A percentile compares a stretch with the other conserved stretches of the same genome.
These are phyloP conservation scores for Perkinsus chesapeaki DNA, from an alignment of 169 alveolate species.

Conservation along the genomic window DNA sequence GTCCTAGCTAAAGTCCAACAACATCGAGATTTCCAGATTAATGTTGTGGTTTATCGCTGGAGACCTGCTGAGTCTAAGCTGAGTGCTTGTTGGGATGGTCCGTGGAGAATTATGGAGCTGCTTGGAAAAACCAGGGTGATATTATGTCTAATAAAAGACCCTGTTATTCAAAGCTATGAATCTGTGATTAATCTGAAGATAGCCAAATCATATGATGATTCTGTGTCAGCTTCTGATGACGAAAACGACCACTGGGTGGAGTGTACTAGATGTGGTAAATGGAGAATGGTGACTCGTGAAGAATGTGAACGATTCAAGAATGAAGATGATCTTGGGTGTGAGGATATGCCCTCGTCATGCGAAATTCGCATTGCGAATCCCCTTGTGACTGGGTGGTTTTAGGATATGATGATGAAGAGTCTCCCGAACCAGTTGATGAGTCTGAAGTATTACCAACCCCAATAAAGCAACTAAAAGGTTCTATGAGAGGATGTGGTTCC, in stretches of 20 bases:
- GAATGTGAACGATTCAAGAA: neutral
- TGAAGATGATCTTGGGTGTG: neutral
- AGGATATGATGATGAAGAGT: neutral
- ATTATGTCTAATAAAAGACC: neutral
- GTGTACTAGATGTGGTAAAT: neutral
- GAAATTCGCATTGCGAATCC: no score
- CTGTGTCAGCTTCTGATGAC: neutral
- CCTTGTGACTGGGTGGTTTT: neutral
- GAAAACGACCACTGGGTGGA: neutral
- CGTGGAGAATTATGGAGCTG: neutral
- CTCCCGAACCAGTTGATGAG: neutral
- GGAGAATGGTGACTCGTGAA: neutral
- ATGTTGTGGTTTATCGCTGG: neutral
- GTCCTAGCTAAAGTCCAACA: neutral
- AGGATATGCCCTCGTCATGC: neutral
- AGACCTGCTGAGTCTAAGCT: neutral
- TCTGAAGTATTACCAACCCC: neutral
- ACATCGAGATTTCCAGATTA: neutral
- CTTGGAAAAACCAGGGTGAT: neutral
- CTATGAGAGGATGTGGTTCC: neutral
- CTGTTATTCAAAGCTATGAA: neutral
- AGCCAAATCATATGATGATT: neutral
- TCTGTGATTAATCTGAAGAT: neutral
- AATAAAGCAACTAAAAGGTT: neutral
- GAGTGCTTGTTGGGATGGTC: neutral